Evolutionary conservation across 148 eudicot species (phyloP).

Genomic region (Polygonum maritimum): DNA sequence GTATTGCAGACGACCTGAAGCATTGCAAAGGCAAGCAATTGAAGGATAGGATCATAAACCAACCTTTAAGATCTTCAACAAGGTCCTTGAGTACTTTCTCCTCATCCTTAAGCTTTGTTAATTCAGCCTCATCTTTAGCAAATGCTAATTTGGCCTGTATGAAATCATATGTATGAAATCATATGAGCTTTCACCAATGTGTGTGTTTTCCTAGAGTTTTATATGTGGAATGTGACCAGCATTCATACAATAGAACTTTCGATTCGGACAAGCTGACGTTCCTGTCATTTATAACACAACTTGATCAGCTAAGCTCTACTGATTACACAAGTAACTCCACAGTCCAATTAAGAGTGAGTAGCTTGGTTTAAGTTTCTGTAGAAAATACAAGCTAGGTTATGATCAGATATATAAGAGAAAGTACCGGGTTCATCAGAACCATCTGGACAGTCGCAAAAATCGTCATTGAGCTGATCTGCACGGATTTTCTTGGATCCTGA

Average conservation of each 20-base stretch:
- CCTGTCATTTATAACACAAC: constrained; percentile 43
- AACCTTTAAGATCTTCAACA: constrained; percentile 88
- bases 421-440: constrained; percentile 94
- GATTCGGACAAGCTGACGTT: constrained; percentile 93
- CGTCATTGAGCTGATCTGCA: constrained; percentile 65
- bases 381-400: neutral
- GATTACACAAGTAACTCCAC: neutral
- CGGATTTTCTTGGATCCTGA: constrained; percentile 69
- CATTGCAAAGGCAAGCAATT: neutral
- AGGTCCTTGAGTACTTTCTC: constrained; percentile 76
- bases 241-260: constrained; percentile 72
- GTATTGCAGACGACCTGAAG: neutral
- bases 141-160: constrained; percentile 58
- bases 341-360: no score
- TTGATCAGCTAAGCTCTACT: constrained; percentile 16
- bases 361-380: neutral
- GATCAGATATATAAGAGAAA: neutral
- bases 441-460: constrained; percentile 84
- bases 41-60: neutral
- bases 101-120: constrained; percentile 65
- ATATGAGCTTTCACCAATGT: no score
- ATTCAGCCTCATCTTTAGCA: constrained; percentile 70
- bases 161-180: no score
- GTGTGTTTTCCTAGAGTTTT: no score
- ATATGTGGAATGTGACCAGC: constrained; percentile 89